These are phyloP conservation scores for Mrakia hoshinonis DNA, from an alignment of 768 basidiomycete species.

Conservation along the genomic window DNA sequence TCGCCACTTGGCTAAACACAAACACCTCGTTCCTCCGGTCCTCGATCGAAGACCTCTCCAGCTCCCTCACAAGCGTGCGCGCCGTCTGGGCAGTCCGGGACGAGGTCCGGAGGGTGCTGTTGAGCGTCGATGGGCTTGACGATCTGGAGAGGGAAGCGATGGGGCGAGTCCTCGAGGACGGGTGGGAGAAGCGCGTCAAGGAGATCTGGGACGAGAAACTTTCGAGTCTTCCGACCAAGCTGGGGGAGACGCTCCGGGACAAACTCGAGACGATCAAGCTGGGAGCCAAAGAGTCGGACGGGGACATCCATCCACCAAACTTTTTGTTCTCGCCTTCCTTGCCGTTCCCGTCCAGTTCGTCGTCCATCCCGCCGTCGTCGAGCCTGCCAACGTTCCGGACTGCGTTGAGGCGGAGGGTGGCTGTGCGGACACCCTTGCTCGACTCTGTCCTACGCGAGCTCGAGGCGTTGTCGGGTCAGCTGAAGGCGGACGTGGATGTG, in stretches of 20 bases:
- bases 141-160: slow-evolving; percentile 48
- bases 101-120: slow-evolving; percentile 47
- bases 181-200: slow-evolving; percentile 51
- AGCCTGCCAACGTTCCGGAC: slow-evolving; percentile 24
- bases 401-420: slow-evolving; percentile 18
- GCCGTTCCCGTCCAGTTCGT: slow-evolving; percentile 14
- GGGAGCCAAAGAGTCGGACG: slow-evolving; percentile 18
- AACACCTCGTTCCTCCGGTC: slow-evolving; percentile 39
- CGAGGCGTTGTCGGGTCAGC: not conserved
- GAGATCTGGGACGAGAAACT: slow-evolving; percentile 55
- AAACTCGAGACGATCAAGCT: not conserved
- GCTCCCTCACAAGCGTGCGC: slow-evolving; percentile 50
- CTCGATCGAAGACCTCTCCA: slow-evolving; percentile 42
- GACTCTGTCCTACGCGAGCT: slow-evolving; percentile 22
- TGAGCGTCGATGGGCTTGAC: slow-evolving; percentile 42
- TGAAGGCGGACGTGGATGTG: slow-evolving; percentile 22
- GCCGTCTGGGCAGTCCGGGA: slow-evolving; percentile 61
- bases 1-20: slow-evolving; percentile 58
- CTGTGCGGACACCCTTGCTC: slow-evolving; percentile 18
- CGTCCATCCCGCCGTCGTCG: slow-evolving; percentile 8
- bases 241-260: slow-evolving; percentile 36
- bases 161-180: slow-evolving; percentile 48
- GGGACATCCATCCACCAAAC: slow-evolving; percentile 19
- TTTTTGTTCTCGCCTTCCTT: slow-evolving; percentile 19
- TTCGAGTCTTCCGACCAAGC: slow-evolving; percentile 43